Evolutionary conservation across 2,329 filamentous ascomycete genomes (phyloP).

Genomic region (Neoscytalidium dimidiatum): DNA sequence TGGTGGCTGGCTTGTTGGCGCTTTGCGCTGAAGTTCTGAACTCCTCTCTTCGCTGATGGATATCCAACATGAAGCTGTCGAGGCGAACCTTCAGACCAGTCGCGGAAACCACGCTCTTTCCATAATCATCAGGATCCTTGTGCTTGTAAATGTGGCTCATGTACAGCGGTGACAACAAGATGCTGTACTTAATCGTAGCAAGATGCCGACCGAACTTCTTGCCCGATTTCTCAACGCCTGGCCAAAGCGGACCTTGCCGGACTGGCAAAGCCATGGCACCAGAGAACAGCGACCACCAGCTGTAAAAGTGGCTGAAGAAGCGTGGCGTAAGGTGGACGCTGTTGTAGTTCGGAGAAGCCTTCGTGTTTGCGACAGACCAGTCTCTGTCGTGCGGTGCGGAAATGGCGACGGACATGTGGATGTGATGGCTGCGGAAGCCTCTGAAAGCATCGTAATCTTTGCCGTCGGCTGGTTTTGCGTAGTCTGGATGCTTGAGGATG

Average conservation of each 20-base stretch:
- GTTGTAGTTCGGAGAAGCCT: conserved; percentile 89
- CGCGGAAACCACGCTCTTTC: conserved; percentile 76
- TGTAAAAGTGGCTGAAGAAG: conserved; percentile 98
- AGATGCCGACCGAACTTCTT: conserved; percentile 98
- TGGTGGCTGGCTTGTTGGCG: conserved; percentile 69
- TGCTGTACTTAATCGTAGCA: conserved; percentile 97
- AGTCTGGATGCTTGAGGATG: conserved; percentile 76
- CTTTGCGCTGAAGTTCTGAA: conserved; percentile 78
- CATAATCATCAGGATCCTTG: conserved; percentile 87
- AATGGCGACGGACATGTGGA: conserved; percentile 91
- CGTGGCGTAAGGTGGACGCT: conserved; percentile 91
- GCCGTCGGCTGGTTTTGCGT: conserved; percentile 61
- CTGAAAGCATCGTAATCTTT: conserved; percentile 84
- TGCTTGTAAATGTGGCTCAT: conserved; percentile 98
- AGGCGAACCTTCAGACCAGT: conserved; percentile 96
- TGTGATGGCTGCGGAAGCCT: conserved; percentile 95
- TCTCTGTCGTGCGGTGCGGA: conserved; percentile 83
- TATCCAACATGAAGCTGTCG: conserved; percentile 95
- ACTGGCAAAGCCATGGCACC: conserved; percentile 93
- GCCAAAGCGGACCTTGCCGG: conserved; percentile 88
- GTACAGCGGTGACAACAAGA: conserved; percentile 88
- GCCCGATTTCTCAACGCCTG: conserved; percentile 90
- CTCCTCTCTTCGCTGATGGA: conserved; percentile 91
- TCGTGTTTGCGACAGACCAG: conserved; percentile 75
- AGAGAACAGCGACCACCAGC: conserved; percentile 96